These are phyloP conservation scores for Lojkania enalia DNA, from an alignment of 2,329 filamentous ascomycete species.

Conservation along the genomic window DNA sequence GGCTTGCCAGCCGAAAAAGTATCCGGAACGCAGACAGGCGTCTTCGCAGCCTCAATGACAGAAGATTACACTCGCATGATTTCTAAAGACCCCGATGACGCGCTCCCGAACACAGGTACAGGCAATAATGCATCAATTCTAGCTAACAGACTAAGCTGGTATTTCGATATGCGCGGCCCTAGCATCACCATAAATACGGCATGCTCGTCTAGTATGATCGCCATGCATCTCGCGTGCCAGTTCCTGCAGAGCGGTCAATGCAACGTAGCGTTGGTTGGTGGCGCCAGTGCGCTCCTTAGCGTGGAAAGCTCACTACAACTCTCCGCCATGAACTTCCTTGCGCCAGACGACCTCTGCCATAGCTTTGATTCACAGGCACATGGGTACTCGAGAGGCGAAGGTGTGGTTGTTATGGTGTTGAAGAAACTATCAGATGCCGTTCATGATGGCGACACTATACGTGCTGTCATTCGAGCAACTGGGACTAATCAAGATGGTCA, in stretches of 20 bases:
- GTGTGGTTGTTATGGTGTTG: slow-evolving; percentile 43
- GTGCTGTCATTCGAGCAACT: slow-evolving; percentile 24
- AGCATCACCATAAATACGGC: slow-evolving; percentile 21
- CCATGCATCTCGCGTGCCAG: slow-evolving; percentile 14
- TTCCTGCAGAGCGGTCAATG: background rate
- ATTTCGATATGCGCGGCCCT: slow-evolving; percentile 19
- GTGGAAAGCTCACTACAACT: slow-evolving; percentile 3
- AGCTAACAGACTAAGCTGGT: slow-evolving; percentile 14
- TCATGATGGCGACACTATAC: slow-evolving; percentile 26
- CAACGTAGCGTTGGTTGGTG: slow-evolving; percentile 1
- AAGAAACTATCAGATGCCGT: slow-evolving; percentile 55
- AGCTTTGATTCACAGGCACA: slow-evolving; percentile 57
- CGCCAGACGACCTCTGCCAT: slow-evolving; percentile 26
- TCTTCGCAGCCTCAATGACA: slow-evolving; percentile 1
- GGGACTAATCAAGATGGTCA: slow-evolving; percentile 20
- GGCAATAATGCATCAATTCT: background rate
- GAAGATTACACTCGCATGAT: slow-evolving; percentile 1
- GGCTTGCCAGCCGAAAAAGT: slow-evolving; percentile 9
- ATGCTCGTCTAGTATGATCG: slow-evolving; percentile 17
- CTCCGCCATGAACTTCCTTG: slow-evolving; percentile 20
- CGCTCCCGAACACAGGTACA: slow-evolving; percentile 3
- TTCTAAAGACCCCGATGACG: background rate
- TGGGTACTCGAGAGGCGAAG: slow-evolving; percentile 67
- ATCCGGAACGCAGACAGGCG: slow-evolving; percentile 7
- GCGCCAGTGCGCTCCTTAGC: slow-evolving; percentile 7